Base-by-base conservation (phyloP, 2,329 filamentous ascomycete species). In the Ascochyta pisi region DNA sequence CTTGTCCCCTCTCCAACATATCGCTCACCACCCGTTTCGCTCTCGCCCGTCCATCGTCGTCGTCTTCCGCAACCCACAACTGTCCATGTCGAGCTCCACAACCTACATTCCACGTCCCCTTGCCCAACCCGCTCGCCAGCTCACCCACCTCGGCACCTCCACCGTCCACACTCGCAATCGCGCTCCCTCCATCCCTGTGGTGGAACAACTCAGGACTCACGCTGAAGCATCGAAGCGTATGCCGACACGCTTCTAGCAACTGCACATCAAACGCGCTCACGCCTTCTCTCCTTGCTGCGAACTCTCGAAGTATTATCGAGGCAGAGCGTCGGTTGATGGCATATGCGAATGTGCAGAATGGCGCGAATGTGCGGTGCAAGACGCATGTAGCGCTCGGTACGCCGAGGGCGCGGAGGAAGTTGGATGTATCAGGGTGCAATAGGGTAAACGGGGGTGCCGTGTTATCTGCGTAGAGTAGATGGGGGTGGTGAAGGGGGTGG, bases 281-380 rank as follows among this genome's bases (percentile, higher is more conserved):
- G 46, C 57, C 47, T 24, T 52, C 7, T 58, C 67, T 59, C 38
- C 67, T 62, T 13, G 12, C 49, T 13, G 47, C 35, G 24, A 73
- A 67, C 0, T 67, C 55, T 16, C 50, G 44, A 1, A 76, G 55
- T 9, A 78, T 66, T 3, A 64, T 63, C 6, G 48, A 33, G 0
- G 77, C 76, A 0, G 73, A 72, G 8, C 54, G 39, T 4, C 73
- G 66, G 0, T 69, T 76, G 4, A 78, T 65, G 13, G 67, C 76
- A 63, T 76, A 78, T 34, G 69, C 76, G 57, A 77, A 78, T 1
- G 76, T 78, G 63, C 76, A 78, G 34, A 78, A 72, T 0, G 75
- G 74, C 50, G 62, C 73, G 41, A 63, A 59, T 12, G 70, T 68
- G 34, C 68, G 64, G 60, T 78, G 74, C 6, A 77, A 42, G 1